Conservation (phyloP, 495 filamentous ascomycete species). For the Clavariopsis aquatica region DNA sequence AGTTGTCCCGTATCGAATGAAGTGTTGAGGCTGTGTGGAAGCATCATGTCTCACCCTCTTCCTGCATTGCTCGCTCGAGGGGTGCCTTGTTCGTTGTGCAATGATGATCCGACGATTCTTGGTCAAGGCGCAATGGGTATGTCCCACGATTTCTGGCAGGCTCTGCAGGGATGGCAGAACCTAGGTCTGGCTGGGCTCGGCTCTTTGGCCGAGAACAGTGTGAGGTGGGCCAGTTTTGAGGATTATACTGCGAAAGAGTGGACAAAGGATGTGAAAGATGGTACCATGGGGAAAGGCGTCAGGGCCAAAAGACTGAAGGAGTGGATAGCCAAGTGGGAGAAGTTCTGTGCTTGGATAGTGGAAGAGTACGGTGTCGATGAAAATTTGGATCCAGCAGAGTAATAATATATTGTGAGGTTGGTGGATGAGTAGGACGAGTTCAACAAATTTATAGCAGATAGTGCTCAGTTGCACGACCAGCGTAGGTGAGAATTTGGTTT, state of each 20-base stretch:
- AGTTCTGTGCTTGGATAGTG: constrained; percentile 89
- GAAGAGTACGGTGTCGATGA: constrained; percentile 64
- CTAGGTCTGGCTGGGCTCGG: constrained; percentile 80
- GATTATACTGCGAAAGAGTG: constrained; percentile 71
- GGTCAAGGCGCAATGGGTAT: constrained; percentile 75
- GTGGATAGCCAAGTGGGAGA: constrained; percentile 81
- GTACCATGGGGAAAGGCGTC: constrained; percentile 69
- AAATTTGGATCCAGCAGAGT: constrained; percentile 36
- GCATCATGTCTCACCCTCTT: constrained; percentile 76
- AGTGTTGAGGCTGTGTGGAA: constrained; percentile 72
- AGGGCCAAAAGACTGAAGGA: constrained; percentile 72
- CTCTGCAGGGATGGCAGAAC: constrained; percentile 81
- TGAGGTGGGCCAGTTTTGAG: constrained; percentile 85
- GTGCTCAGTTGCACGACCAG: background rate
- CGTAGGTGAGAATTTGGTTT: too few species aligned
- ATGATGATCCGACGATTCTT: constrained; percentile 82
- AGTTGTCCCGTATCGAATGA: constrained; percentile 86
- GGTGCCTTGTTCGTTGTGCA: constrained; percentile 73
- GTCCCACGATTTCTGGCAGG: constrained; percentile 91
- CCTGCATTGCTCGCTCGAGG: constrained; percentile 83
- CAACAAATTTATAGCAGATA: background rate
- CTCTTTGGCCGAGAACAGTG: constrained; percentile 85
- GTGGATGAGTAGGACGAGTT: background rate
- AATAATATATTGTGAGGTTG: background rate
- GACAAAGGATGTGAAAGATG: constrained; percentile 68